Conservation (phyloP, 495 filamentous ascomycete species). For the Penicillium manginii region DNA sequence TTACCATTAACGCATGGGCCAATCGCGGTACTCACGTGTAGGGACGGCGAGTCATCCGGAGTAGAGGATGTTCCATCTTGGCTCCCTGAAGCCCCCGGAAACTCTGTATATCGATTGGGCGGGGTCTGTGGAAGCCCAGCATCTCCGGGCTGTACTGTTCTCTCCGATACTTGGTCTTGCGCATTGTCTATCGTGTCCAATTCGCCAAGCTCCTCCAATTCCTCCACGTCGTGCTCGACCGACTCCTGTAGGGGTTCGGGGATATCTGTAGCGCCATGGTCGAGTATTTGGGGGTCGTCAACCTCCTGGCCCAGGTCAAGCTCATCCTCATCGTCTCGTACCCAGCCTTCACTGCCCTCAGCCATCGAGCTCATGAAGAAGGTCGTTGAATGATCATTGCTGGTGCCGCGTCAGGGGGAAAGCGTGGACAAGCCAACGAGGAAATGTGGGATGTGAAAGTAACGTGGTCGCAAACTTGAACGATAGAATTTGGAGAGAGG, state of each 20-base stretch:
- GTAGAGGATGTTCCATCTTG: slow-evolving; percentile 63
- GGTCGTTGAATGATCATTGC: slow-evolving; percentile 50
- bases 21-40: slow-evolving; percentile 65
- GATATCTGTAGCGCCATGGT: slow-evolving; percentile 30
- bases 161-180: slow-evolving; percentile 29
- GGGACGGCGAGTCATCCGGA: slow-evolving; percentile 87
- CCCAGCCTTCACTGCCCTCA: slow-evolving; percentile 50
- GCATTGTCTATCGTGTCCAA: slow-evolving; percentile 30
- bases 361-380: slow-evolving; percentile 56
- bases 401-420: slow-evolving; percentile 23
- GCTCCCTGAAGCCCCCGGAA: slow-evolving; percentile 31
- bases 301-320: slow-evolving; percentile 49
- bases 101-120: slow-evolving; percentile 26
- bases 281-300: slow-evolving; percentile 27
- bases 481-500: not conserved
- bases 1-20: slow-evolving; percentile 1
- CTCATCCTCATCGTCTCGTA: slow-evolving; percentile 54
- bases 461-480: not conserved
- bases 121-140: slow-evolving; percentile 26
- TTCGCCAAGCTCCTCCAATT: slow-evolving; percentile 34
- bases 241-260: slow-evolving; percentile 19
- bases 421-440: slow-evolving; percentile 17
- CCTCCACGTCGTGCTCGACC: slow-evolving; percentile 15
- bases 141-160: slow-evolving; percentile 19
- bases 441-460: not conserved